Evolutionary conservation across 2,329 filamentous ascomycete genomes (phyloP).

Genomic region (Colletotrichum musae): DNA sequence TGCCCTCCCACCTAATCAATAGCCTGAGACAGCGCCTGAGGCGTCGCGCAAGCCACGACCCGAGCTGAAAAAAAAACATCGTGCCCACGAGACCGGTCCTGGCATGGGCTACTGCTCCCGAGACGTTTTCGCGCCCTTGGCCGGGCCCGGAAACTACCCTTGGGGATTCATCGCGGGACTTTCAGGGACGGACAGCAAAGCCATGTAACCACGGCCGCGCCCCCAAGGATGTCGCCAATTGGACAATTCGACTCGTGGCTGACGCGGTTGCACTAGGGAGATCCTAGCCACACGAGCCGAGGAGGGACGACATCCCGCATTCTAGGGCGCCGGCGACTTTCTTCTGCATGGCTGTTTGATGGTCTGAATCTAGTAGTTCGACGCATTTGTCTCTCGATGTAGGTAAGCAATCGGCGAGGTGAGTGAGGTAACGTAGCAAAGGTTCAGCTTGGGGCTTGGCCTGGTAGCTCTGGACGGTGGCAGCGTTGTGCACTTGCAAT

Average conservation of each 20-base stretch:
- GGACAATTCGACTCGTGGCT: slow-evolving; percentile 25
- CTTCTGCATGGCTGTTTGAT: neutral
- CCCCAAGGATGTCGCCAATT: slow-evolving; percentile 18
- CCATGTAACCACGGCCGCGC: slow-evolving; percentile 18
- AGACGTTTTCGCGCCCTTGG: slow-evolving; percentile 31
- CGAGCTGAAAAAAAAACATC: slow-evolving; percentile 19
- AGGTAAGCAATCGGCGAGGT: too few species aligned
- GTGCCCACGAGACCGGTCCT: too few species aligned
- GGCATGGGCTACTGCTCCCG: slow-evolving; percentile 13
- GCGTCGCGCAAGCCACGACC: slow-evolving; percentile 22
- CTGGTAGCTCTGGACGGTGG: too few species aligned
- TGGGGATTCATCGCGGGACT: slow-evolving; percentile 30
- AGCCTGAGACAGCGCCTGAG: slow-evolving; percentile 2
- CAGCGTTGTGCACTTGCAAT: too few species aligned
- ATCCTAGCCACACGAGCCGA: slow-evolving; percentile 19
- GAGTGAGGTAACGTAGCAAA: too few species aligned
- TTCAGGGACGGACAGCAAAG: slow-evolving; percentile 11
- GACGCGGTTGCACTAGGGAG: slow-evolving; percentile 1
- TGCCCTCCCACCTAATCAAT: too few species aligned
- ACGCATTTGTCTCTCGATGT: too few species aligned
- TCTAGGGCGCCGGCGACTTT: slow-evolving; percentile 10
- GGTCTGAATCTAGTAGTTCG: neutral
- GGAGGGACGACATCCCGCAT: neutral
- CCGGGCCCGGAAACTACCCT: neutral
- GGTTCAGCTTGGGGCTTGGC: too few species aligned